Evolutionary conservation across 148 eudicot genomes (phyloP).

Genomic region (Rhododendron kiyosumense): DNA sequence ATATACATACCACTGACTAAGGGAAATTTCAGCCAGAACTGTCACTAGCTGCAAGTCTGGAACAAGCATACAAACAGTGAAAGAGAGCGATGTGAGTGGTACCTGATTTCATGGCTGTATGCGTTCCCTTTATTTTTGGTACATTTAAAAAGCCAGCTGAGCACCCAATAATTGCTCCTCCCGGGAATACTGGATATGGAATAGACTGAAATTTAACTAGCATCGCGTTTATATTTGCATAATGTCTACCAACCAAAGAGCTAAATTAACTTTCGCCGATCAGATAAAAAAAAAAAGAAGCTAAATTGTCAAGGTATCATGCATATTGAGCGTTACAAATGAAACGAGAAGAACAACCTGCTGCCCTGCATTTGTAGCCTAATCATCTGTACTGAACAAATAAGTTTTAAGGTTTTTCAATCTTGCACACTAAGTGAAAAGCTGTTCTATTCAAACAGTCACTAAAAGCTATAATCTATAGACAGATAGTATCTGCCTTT

Average conservation of each 20-base stretch:
- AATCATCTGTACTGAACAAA: not conserved
- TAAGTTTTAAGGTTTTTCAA: not conserved
- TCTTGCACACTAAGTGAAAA: not conserved
- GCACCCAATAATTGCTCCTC: constrained; percentile 96
- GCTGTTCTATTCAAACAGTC: not conserved
- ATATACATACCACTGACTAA: not conserved
- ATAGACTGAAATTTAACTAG: constrained; percentile 89
- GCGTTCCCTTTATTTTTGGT: constrained; percentile 94
- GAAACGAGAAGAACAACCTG: not conserved
- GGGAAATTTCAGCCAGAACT: not conserved
- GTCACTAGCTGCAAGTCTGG: not conserved
- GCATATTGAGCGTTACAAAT: not conserved
- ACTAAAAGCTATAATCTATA: not conserved
- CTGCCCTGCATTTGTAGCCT: not conserved
- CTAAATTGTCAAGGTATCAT: constrained; percentile 2
- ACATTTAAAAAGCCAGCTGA: constrained; percentile 98
- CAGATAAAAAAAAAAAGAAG: not conserved
- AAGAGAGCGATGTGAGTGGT: not conserved
- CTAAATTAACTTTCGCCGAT: too few relatives aligned
- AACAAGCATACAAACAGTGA: not conserved
- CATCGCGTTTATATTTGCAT: constrained; percentile 36
- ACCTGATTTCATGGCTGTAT: constrained; percentile 99
- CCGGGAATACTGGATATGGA: constrained; percentile 99
- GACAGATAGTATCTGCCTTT: not conserved
- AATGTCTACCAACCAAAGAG: constrained; percentile 5